Base-by-base conservation (phyloP, 176 grass and related monocot genomes). In the Oryza longistaminata region DNA sequence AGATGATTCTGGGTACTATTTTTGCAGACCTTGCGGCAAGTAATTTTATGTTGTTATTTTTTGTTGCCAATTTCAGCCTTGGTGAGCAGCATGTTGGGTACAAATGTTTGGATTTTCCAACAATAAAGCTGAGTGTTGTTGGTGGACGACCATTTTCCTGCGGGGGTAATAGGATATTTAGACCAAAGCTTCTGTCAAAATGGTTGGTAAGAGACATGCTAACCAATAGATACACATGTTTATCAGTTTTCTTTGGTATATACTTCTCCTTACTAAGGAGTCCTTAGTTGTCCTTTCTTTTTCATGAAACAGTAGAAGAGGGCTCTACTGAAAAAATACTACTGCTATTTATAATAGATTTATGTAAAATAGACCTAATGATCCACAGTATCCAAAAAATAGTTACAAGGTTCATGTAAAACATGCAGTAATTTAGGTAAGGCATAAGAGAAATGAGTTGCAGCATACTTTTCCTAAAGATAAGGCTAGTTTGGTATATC, bases 61-160 rank as follows among this genome's bases (percentile, higher is more conserved):
- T 75, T 78, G 31, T 79, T 70, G 76, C 48, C 53, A 81, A 73
- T 70, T 68, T 26, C 86, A 99, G 93, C 74, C 91, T 99, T 81
- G 93, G 90, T 39, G 86, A 96, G 77, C 81, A 91, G 71, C 93
- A 99, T 94, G 96, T 96, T 71, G 93, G 96, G 33, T 99, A 94
- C 34, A 55, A 71, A 72, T 88, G 86, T 81, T 85, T 92, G 93
- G 86, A 96, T 83, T 94, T 96, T 61, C 81, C 88, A 83, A 60
- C 22, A 39, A 71, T 91, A 85, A 99, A 92, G 86, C 71, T 99
- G 34, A 92, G 90, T 86, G 68, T 96, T 80, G 87, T 96, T 90
- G 96, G 96, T 40, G 93, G 93, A 46, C 91, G 93, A 5, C 93
- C 96, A 74, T 99, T 99, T 83, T 99, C 96, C 73, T 88, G 86